Evolutionary conservation across 257 asterid species (phyloP).

Genomic region (Lavandula angustifolia): DNA sequence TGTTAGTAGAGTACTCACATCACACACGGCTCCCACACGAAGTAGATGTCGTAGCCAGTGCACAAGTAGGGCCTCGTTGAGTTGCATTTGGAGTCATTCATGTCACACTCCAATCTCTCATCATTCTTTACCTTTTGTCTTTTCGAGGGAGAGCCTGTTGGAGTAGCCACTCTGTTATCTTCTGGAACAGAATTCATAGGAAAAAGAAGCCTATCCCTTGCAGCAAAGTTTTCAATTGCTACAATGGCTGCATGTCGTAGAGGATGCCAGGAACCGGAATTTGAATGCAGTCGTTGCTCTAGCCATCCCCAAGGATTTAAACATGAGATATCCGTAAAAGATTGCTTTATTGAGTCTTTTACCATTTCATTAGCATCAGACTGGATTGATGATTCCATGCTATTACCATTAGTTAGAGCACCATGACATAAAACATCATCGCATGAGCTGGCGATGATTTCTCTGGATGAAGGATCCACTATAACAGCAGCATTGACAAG

Average conservation of each 20-base stretch:
- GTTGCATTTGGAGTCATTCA: constrained; percentile 35
- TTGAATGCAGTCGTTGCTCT: constrained; percentile 38
- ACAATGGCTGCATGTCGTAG: constrained; percentile 83
- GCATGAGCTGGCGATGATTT: constrained; percentile 70
- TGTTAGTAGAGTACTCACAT: constrained; percentile 55
- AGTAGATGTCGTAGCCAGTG: constrained; percentile 90
- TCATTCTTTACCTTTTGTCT: constrained; percentile 59
- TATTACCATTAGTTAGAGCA: constrained; percentile 32
- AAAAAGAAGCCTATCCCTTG: constrained; percentile 65
- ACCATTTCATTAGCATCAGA: constrained; percentile 30
- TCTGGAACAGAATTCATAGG: constrained; percentile 45
- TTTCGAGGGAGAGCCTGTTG: constrained; percentile 51
- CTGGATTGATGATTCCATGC: constrained; percentile 25
- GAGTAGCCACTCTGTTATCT: constrained; percentile 39
- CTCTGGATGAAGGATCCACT: constrained; percentile 77
- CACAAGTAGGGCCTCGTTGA: constrained; percentile 75
- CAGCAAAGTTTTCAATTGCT: constrained; percentile 77
- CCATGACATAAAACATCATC: constrained; percentile 49
- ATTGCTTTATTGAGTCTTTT: constrained; percentile 28
- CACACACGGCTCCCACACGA: constrained; percentile 94
- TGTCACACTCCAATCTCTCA: constrained; percentile 28
- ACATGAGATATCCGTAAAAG: constrained; percentile 52
- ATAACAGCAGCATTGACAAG: constrained; percentile 88
- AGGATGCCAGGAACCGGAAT: constrained; percentile 65
- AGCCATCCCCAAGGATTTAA: constrained; percentile 79